Evolutionary conservation across 1,284 basidiomycete genomes (phyloP).

Genomic region (Cutaneotrichosporon sp.): DNA sequence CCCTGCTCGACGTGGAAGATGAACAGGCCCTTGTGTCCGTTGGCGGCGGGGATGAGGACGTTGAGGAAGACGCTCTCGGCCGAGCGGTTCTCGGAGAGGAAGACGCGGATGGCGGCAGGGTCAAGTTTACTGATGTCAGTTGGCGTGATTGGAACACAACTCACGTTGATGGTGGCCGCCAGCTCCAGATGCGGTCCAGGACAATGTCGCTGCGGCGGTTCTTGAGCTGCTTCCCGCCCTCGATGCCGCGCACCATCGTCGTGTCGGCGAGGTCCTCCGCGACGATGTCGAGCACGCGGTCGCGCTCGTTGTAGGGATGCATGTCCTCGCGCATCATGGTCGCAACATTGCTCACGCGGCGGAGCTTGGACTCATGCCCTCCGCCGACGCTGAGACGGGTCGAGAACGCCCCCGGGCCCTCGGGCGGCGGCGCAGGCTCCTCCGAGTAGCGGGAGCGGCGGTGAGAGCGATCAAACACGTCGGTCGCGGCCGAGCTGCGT

Average conservation of each 20-base stretch:
- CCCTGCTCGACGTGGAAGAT: conserved; percentile 57
- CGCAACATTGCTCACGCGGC: conserved; percentile 6
- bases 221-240: conserved; percentile 3
- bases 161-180: conserved; percentile 38
- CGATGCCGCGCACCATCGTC: conserved; percentile 50
- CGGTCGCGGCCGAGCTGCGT: conserved; percentile 20
- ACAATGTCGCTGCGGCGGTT: conserved; percentile 44
- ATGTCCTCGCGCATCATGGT: conserved; percentile 15
- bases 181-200: conserved; percentile 40
- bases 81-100: conserved; percentile 41
- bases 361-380: background rate
- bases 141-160: too few species aligned
- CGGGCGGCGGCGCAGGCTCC: background rate
- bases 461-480: conserved; percentile 37
- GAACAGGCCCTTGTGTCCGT: conserved; percentile 58
- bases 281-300: conserved; percentile 56
- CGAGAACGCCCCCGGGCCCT: background rate
- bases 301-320: background rate
- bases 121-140: conserved; percentile 43
- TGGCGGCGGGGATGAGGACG: conserved; percentile 56
- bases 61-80: conserved; percentile 34
- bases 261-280: conserved; percentile 52
- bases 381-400: background rate
- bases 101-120: conserved; percentile 51
- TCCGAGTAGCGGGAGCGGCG: conserved; percentile 38